Base-by-base conservation (phyloP, 2,329 filamentous ascomycete species). In the Pseudogymnoascus sp. region DNA sequence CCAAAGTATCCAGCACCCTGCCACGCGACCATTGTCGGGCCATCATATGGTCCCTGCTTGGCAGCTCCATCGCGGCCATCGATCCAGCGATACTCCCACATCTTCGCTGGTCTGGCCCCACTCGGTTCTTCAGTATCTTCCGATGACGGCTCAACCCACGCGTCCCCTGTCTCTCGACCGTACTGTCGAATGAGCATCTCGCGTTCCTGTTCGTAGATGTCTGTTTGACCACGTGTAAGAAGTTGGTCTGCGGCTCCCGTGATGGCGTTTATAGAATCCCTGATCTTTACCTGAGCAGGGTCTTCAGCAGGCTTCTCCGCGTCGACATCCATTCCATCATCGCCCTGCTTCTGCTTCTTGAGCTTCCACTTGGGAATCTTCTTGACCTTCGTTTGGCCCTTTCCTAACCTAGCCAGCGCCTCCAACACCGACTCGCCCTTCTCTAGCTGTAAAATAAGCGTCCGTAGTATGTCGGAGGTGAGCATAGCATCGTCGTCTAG, bases 51-150 rank as follows among this genome's bases (percentile, higher is more conserved):
- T 0, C 95, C 95, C 75, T 99, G 91, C 64, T 84, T 83, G 59
- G 85, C 83, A 9, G 84, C 90, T 28, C 85, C 89, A 71, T 96
- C 93, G 42, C 92, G 83, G 16, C 90, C 91, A 73, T 96, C 92
- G 40, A 86, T 88, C 95, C 95, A 99, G 64, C 91, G 84, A 74
- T 91, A 99, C 75, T 97, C 90, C 93, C 93, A 99, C 80, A 85
- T 83, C 37, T 77, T 76, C 1, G 69, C 65, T 9, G 71, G 67
- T 37, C 63, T 62, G 5, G 28, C 36, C 1, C 64, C 65, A 38
- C 62, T 69, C 36, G 71, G 70, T 16, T 71, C 72, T 23, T 75
- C 72, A 56, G 72, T 69, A 53, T 73, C 70, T 42, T 70, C 72
- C 42, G 71, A 66, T n/a, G 77, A 60, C 6, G 79, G 78, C 43